Conservation (phyloP, 176 grass and related monocot genomes). For the Olyra latifolia region DNA sequence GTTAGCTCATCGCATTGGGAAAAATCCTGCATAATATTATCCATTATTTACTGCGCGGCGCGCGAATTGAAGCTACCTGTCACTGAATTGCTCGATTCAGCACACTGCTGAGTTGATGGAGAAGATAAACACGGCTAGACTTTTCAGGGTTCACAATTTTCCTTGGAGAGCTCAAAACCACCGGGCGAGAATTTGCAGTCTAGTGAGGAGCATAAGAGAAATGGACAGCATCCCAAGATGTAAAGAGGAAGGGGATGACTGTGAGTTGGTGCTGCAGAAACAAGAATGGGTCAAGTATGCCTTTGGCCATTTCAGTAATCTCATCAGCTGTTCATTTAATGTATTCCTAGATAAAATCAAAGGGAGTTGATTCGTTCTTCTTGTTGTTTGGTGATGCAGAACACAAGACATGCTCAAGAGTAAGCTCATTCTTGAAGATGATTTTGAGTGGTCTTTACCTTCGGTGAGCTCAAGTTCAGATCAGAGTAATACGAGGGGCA, state of each 20-base stretch:
- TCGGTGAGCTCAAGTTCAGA: conserved; percentile 34
- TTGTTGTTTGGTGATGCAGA: conserved; percentile 35
- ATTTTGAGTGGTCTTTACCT: conserved; percentile 61
- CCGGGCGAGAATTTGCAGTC: neutral
- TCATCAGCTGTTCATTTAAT: neutral
- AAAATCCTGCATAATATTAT: neutral
- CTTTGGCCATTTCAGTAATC: neutral
- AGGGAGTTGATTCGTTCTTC: neutral
- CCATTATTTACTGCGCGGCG: neutral
- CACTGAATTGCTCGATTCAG: neutral
- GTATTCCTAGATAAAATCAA: neutral
- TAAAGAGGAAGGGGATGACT: conserved; percentile 24
- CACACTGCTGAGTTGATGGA: neutral
- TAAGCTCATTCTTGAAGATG: conserved; percentile 59
- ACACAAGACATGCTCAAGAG: conserved; percentile 76
- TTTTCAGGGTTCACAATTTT: neutral
- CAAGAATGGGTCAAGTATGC: conserved; percentile 55
- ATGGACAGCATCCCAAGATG: conserved; percentile 24
- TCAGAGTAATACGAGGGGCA: neutral
- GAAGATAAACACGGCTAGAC: neutral
- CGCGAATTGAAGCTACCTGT: neutral
- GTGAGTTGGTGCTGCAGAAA: conserved; percentile 29
- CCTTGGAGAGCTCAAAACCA: neutral
- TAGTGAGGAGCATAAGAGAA: neutral
- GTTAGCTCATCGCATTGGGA: neutral